Evolutionary conservation across 2,329 filamentous ascomycete genomes (phyloP), one percentile per base, ranked within the genome.

Genomic region (Trichophyton rubrum): DNA sequence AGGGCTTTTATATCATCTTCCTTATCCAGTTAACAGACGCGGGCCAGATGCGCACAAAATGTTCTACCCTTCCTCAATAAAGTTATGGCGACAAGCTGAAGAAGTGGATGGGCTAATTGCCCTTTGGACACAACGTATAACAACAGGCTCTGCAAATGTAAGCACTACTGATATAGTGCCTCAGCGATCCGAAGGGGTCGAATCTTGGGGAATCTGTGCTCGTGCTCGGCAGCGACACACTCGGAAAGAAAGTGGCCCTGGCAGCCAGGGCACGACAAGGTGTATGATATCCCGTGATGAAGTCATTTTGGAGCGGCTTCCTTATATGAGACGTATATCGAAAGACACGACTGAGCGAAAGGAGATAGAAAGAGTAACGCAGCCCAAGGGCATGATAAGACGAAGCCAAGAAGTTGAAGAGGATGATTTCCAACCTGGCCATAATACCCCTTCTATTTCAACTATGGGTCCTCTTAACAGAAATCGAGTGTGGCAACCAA

Each of bases 51-150:
- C 87, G 0, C 86, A 85, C 75, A 91, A 88, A 69, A 96, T 99
- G 89, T 95, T 91, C 66, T 99, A 93, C 68, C 93, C 93, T 0
- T 85, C 85, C 0, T 90, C 87, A 60, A 76, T 95, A 47, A 90
- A 90, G 66, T 73, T 96, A 9, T 96, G 91, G 90, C 82, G 86
- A 62, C 82, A 85, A 60, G 87, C 84, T 64, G 91, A 97, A 70
- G 91, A 96, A 70, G 80, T 92, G 4, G 86, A 89, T 63, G 85
- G 83, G 0, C 72, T 89, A 1, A 76, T 95, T 62, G 58, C 72
- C 64, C 62, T 69, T 47, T 79, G 70, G 73, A 69, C 65, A 71
- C 74, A 60, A 63, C 73, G 64, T 60, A 71, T 65, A 53, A 65
- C 72, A 11, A 64, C 69, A 61, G 71, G 35, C 67, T 71, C 62